Base-by-base conservation (phyloP, 2,329 filamentous ascomycete species). In the Mollisiaceae sp. region DNA sequence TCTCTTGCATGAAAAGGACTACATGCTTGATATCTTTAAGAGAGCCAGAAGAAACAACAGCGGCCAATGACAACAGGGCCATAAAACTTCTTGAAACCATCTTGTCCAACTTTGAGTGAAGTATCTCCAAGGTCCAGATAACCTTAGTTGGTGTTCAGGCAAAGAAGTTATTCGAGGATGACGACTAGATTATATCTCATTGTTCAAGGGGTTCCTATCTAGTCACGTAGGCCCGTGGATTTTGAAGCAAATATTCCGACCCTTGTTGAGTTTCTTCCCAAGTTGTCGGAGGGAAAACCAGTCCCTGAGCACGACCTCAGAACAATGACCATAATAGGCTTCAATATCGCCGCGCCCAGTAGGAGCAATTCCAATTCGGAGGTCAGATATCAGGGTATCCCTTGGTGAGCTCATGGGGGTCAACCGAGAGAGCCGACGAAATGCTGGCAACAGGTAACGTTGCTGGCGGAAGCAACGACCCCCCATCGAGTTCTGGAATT, bases 21-120 rank as follows among this genome's bases (percentile, higher is more conserved):
- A 86, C 83, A 82, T 86, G 84, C 32, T 86, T 78, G 64, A 86
- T 82, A 64, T 85, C 83, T 35, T 77, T 78, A 39, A 84, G 75
- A 9, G 81, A 81, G 3, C 77, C 78, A 36, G 67, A 65, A 27
- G 45, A 50, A n/a, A 24, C 45, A 6, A 14, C n/a, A 9, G 20
- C n/a, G 8, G 20, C 45, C 45, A 50, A 20, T 12, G 45, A 22
- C 45, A 50, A 11, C 45, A 50, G 11, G 8, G 45, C 11, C n/a
- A 6, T 50, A 9, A 50, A 50, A 24, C 8, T 50, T 22, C n/a
- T n/a, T 20, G 45, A 50, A 8, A 50, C 45, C 45, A 50, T 50
- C 45, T 50, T 50, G 45, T 50, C n/a, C n/a, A 50, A 20, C n/a
- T 43, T 20, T 4, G n/a, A 4, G 4, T 50, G 11, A 4, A 50